Percentiles rank a stretch among this genome's conserved stretches.
Evolutionary conservation across 768 basidiomycete genomes (phyloP).

Genomic region (Aureoboletus auriporus): DNA sequence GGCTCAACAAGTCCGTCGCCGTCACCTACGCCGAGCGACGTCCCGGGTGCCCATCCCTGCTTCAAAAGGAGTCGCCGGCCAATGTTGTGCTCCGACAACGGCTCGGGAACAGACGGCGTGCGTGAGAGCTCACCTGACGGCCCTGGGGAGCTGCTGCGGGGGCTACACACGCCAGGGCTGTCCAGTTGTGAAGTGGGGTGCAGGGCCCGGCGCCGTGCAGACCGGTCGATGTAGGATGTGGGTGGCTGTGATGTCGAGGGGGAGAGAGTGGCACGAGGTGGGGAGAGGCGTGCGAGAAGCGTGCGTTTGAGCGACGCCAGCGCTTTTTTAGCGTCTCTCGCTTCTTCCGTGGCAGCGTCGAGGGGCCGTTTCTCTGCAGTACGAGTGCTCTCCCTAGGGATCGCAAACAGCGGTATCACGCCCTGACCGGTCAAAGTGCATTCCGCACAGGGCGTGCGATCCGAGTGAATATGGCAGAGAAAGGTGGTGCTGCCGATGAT

Average conservation of each 20-base stretch:
- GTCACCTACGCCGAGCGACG: conserved; percentile 25
- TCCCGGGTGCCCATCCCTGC: conserved; percentile 76
- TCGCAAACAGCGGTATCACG: conserved; percentile 55
- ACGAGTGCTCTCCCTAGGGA: conserved; percentile 13
- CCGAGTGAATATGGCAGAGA: conserved; percentile 62
- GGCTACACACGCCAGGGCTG: conserved; percentile 43
- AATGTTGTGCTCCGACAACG: conserved; percentile 55
- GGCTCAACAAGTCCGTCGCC: conserved; percentile 51
- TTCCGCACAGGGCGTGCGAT: conserved; percentile 54
- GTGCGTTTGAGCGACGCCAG: conserved; percentile 61
- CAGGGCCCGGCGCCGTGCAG: conserved; percentile 63
- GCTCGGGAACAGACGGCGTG: conserved; percentile 30
- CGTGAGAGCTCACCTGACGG: conserved; percentile 12
- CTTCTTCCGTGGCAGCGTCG: conserved; percentile 17
- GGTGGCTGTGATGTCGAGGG: conserved; percentile 14
- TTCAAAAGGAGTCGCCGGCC: conserved; percentile 66
- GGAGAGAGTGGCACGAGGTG: too few relatives aligned
- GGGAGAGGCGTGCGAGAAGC: conserved; percentile 57
- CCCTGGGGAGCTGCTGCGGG: too few relatives aligned
- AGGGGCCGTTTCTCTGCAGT: conserved; percentile 22
- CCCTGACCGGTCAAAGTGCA: conserved; percentile 51
- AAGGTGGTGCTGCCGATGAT: conserved; percentile 71
- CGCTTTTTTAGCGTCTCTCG: conserved; percentile 59
- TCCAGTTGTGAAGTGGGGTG: conserved; percentile 49
- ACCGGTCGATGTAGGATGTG: conserved; percentile 57